Percentiles rank a stretch among this genome's conserved stretches.
Conservation (phyloP, 306 rosid species). For the Gastrolobium bilobum region DNA sequence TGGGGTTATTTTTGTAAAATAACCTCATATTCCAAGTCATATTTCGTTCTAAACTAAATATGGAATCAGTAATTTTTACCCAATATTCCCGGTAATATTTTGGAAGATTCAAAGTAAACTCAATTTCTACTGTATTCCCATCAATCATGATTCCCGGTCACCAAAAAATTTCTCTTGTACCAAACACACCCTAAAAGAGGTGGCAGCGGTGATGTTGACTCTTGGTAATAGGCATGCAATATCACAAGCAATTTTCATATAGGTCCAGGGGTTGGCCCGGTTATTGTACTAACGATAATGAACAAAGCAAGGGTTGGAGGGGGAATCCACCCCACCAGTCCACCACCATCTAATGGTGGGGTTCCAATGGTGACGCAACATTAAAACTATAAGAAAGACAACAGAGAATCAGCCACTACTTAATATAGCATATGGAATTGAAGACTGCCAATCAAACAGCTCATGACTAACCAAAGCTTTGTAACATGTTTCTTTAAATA, state of each 20-base stretch:
- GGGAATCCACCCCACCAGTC: neutral
- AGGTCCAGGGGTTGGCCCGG: neutral
- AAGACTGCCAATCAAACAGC: conserved; percentile 41
- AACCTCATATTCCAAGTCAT: too few species aligned
- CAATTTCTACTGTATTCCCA: too few species aligned
- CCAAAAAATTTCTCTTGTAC: too few species aligned
- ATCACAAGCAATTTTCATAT: neutral
- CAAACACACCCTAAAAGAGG: too few species aligned
- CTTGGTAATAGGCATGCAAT: neutral
- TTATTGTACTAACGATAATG: neutral
- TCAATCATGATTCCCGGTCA: too few species aligned
- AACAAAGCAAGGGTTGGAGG: neutral
- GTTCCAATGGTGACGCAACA: neutral
- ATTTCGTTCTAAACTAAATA: too few species aligned
- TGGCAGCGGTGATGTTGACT: neutral
- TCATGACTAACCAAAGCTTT: conserved; percentile 39
- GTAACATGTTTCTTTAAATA: conserved; percentile 52
- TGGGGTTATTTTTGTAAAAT: too few species aligned
- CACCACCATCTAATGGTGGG: neutral
- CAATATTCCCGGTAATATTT: too few species aligned
- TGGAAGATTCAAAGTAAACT: too few species aligned
- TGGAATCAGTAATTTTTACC: too few species aligned
- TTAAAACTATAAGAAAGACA: neutral
- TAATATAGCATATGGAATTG: neutral
- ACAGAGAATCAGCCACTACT: too few species aligned